Conservation (phyloP, 257 asterid species). For the Dorcoceras hygrometricum region DNA sequence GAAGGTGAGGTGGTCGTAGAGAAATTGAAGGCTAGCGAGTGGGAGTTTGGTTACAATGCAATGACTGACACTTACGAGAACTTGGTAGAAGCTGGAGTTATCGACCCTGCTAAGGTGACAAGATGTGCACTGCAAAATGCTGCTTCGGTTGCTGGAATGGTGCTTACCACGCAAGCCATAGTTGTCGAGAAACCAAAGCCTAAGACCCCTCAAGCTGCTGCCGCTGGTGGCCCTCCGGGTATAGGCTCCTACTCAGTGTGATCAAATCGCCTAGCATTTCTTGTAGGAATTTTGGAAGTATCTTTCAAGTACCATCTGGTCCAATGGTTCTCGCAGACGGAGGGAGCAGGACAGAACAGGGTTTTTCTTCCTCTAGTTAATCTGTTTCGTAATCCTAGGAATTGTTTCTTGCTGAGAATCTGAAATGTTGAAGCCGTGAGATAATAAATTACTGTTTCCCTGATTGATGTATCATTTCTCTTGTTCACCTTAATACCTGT, state of each 20-base stretch:
- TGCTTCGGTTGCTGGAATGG: conserved; percentile 98
- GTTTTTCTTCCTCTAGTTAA: neutral
- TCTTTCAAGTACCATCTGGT: neutral
- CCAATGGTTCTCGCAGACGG: neutral
- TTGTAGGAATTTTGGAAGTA: conserved; percentile 12
- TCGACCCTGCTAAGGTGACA: conserved; percentile 96
- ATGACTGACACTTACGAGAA: conserved; percentile 78
- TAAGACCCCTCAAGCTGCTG: conserved; percentile 40
- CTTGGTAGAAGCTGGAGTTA: conserved; percentile 77
- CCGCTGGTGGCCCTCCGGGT: conserved; percentile 29
- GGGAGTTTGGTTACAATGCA: conserved; percentile 94
- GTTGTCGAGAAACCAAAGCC: conserved; percentile 89
- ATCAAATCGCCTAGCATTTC: conserved; percentile 11
- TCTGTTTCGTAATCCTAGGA: neutral
- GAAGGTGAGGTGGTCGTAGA: conserved; percentile 98
- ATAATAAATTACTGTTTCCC: too few relatives aligned
- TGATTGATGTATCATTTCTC: too few relatives aligned
- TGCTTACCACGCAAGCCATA: conserved; percentile 94
- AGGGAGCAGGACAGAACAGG: neutral
- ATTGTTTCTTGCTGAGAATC: neutral
- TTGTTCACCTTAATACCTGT: too few relatives aligned
- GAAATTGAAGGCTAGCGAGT: conserved; percentile 64
- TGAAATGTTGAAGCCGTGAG: neutral
- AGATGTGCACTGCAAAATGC: conserved; percentile 87
- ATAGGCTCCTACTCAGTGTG: conserved; percentile 47